These are phyloP conservation scores for Aureobasidium leucospermi DNA, from an alignment of 2,329 filamentous ascomycete species.

Conservation along the genomic window DNA sequence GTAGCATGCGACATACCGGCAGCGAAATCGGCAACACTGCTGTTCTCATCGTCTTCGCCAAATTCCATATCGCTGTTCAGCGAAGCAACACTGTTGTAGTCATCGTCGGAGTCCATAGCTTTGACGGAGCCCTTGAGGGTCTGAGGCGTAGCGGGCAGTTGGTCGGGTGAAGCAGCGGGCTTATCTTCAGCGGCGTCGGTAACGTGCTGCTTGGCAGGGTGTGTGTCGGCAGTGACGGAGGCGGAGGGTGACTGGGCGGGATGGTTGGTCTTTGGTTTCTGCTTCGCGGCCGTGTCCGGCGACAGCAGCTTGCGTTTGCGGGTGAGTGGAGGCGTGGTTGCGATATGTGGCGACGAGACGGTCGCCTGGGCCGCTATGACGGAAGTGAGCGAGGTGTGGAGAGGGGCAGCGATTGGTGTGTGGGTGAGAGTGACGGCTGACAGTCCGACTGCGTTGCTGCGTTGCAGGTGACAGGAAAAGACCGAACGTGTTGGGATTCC, in stretches of 20 bases:
- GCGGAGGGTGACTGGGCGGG: constrained; percentile 16
- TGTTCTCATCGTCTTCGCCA: constrained; percentile 55
- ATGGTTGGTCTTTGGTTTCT: not conserved
- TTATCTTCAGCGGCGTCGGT: constrained; percentile 24
- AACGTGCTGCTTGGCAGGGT: constrained; percentile 26
- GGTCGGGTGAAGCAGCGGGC: constrained; percentile 28
- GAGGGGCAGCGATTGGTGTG: constrained; percentile 5
- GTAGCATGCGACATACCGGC: constrained; percentile 28
- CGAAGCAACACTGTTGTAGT: constrained; percentile 78
- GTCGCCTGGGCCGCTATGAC: constrained; percentile 20
- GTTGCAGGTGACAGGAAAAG: not conserved
- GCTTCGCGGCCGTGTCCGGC: constrained; percentile 17
- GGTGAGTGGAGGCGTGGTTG: constrained; percentile 25
- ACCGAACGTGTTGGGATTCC: not conserved
- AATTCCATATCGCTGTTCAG: constrained; percentile 59
- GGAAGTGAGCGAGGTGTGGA: constrained; percentile 19
- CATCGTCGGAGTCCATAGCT: constrained; percentile 91
- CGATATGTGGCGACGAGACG: constrained; percentile 17
- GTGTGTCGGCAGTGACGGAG: constrained; percentile 16
- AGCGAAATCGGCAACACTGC: constrained; percentile 50
- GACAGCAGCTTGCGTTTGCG: constrained; percentile 29
- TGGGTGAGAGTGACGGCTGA: constrained; percentile 3
- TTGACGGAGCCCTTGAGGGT: constrained; percentile 31
- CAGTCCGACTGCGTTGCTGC: not conserved
- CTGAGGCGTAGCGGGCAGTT: constrained; percentile 44